Conservation (phyloP, 2,329 filamentous ascomycete genomes). For the Exutisphaerella laricina region DNA sequence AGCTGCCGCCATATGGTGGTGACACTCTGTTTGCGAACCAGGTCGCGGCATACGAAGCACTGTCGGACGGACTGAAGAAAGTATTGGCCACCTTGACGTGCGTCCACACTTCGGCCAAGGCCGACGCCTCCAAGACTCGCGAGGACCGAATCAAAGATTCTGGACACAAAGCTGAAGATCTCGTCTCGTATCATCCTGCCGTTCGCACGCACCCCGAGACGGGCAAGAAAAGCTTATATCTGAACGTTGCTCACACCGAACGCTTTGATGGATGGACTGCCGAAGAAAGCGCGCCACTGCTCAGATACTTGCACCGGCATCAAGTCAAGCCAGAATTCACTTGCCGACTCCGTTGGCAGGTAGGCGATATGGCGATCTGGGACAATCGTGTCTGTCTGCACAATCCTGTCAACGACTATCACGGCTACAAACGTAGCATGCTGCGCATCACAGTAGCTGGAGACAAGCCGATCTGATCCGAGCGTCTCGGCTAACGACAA, state of each 20-base stretch:
- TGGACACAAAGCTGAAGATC: slow-evolving; percentile 64
- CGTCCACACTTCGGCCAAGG: slow-evolving; percentile 66
- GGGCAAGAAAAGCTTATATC: slow-evolving; percentile 71
- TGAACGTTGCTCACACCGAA: slow-evolving; percentile 79
- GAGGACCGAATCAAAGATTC: slow-evolving; percentile 52
- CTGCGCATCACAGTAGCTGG: slow-evolving; percentile 10
- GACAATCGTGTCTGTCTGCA: slow-evolving; percentile 20
- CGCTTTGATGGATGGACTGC: slow-evolving; percentile 76
- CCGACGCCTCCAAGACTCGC: slow-evolving; percentile 32
- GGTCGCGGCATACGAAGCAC: slow-evolving; percentile 70
- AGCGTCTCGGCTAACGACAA: no score
- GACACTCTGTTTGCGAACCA: slow-evolving; percentile 79
- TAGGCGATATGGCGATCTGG: background rate
- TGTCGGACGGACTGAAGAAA: slow-evolving; percentile 73
- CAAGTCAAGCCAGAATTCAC: slow-evolving; percentile 67
- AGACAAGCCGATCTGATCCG: slow-evolving; percentile 6
- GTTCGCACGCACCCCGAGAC: slow-evolving; percentile 73
- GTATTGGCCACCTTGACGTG: slow-evolving; percentile 61
- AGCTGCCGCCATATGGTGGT: slow-evolving; percentile 50
- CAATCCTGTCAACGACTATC: slow-evolving; percentile 18
- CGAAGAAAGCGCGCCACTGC: slow-evolving; percentile 70
- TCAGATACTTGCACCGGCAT: slow-evolving; percentile 70
- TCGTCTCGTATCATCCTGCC: slow-evolving; percentile 59
- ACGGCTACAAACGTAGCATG: slow-evolving; percentile 10
- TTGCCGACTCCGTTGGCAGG: slow-evolving; percentile 60